Evolutionary conservation across 306 rosid genomes (phyloP), one percentile per base, ranked within the genome.

Genomic region (Cucurbita pepo): DNA sequence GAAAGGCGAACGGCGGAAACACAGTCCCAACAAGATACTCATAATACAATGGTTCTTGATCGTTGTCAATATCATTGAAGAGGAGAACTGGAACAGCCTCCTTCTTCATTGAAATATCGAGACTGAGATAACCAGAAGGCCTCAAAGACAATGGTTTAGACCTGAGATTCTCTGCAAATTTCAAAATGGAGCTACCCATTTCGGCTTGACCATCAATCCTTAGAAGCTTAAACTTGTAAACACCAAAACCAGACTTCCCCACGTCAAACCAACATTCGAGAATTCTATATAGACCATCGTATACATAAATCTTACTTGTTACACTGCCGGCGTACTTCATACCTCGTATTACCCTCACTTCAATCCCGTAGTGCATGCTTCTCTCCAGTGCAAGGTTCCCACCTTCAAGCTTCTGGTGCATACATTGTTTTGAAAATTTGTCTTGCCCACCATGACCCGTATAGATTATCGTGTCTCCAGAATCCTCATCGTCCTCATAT

Each of bases 391-490:
- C 99, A 59, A 91, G 88, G 47, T 95, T 91, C 16, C 96, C 99
- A 19, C 95, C 92, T 78, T 95, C 97, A 55, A 95, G 77, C 85
- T 91, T 95, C 85, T 91, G 96, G 63, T 95, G 87, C 60, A 69
- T 80, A 72, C 90, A 87, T 74, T 95, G 99, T 75, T 58, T 86
- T 36, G 83, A 82, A 14, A 82, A 62, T 83, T 91, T 95, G 74
- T 88, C 96, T 82, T 91, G 97, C 60, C 99, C 97, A 3, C 96
- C 99, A 62, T 95, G 99, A n/a, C 97, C 96, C 0, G 99, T 84
- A 64, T 91, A 91, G 25, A 88, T 89, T 59, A 95, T 85, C 36
- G 86, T 89, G 66, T 95, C 97, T 4, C 97, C 97, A 2, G 81
- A 79, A 67, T 95, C 99, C 38, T 86, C 83, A 52, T 91, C 99